Evolutionary conservation across 176 grass and related monocot species (phyloP).

Genomic region (Avena eriantha): DNA sequence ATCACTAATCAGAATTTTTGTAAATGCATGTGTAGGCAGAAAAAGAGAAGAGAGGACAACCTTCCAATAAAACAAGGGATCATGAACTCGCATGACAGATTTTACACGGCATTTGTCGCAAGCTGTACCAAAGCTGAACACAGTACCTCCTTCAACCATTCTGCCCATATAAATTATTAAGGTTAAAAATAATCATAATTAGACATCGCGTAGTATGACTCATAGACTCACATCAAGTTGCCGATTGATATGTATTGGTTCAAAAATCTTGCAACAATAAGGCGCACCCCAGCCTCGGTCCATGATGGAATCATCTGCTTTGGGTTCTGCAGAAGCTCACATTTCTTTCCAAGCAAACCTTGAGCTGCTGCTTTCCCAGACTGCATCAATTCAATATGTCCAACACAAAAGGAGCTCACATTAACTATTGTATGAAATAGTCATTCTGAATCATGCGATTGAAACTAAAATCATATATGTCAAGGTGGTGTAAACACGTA

Average conservation of each 20-base stretch:
- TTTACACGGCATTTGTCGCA: background rate
- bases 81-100: conserved; percentile 21
- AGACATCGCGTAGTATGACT: background rate
- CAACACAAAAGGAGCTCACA: background rate
- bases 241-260: conserved; percentile 11
- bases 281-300: background rate
- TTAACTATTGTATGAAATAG: conserved; percentile 1
- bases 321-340: background rate
- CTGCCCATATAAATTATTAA: background rate
- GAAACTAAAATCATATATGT: background rate
- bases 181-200: background rate
- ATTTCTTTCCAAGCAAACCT: conserved; percentile 26
- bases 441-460: background rate
- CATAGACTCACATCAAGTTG: conserved; percentile 25
- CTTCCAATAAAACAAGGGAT: conserved; percentile 27
- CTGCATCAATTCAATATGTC: conserved; percentile 4
- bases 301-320: background rate
- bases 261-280: conserved; percentile 5
- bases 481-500: background rate
- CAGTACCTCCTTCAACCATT: background rate
- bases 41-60: background rate
- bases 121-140: conserved; percentile 13
- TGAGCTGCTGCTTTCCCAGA: conserved; percentile 13
- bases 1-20: background rate
- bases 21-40: conserved; percentile 8